Conservation (phyloP, 306 rosid genomes). For the Rubus parviflorus region DNA sequence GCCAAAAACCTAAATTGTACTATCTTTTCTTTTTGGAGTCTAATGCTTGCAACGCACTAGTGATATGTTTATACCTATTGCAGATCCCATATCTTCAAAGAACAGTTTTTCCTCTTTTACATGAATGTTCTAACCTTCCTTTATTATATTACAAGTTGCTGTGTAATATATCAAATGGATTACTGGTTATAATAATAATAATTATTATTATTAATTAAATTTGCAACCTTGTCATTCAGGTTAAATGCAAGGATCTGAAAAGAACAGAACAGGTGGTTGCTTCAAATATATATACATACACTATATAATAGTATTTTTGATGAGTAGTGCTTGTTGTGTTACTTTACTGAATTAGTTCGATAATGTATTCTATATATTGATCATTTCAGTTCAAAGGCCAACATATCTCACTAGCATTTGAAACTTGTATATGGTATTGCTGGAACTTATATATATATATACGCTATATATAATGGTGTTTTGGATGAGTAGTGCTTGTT, state of each 20-base stretch:
- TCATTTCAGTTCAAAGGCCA: too few relatives aligned
- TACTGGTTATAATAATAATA: neutral
- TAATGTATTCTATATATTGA: too few relatives aligned
- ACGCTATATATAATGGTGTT: too few relatives aligned
- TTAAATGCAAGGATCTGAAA: slow-evolving; percentile 77
- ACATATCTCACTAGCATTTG: too few relatives aligned
- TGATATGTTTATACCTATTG: neutral
- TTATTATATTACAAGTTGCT: neutral
- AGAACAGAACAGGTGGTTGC: slow-evolving; percentile 55
- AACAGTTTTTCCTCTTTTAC: neutral
- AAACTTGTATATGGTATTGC: too few relatives aligned
- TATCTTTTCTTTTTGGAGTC: neutral
- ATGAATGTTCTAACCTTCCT: slow-evolving; percentile 5
- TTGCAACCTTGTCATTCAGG: slow-evolving; percentile 36
- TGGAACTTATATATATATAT: too few relatives aligned
- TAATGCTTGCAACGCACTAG: neutral
- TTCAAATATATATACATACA: slow-evolving; percentile 22
- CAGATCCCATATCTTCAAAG: neutral
- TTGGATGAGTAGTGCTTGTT: too few relatives aligned
- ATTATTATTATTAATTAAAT: neutral
- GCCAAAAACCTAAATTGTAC: neutral
- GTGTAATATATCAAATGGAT: neutral
- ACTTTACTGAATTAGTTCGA: too few relatives aligned
- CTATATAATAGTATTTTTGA: too few relatives aligned
- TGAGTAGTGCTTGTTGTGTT: too few relatives aligned